phyloP scores from a whole-genome alignment of 1,284 basidiomycete genomes.

The Grifola frondosa region DNA sequence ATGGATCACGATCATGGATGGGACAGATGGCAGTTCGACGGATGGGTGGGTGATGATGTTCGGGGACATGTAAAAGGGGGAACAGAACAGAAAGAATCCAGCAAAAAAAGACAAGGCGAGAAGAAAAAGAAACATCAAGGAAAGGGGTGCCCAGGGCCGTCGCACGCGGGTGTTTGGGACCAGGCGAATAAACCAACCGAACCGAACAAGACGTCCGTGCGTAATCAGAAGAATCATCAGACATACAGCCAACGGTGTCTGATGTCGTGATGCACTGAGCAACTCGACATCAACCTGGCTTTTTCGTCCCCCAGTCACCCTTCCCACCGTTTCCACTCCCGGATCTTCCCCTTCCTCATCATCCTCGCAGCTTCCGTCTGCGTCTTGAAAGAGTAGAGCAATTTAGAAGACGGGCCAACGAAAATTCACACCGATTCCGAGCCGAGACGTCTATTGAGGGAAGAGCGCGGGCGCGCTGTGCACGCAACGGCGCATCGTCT shows the following conservation, averaged over 20 bases:
- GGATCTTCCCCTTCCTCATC: conserved; percentile 5
- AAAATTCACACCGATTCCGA: conserved; percentile 17
- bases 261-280: too few species aligned
- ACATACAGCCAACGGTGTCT: too few species aligned
- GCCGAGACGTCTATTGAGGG: conserved; percentile 16
- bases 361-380: conserved; percentile 8
- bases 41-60: conserved; percentile 3
- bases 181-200: too few species aligned
- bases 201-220: too few species aligned
- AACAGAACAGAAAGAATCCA: too few species aligned
- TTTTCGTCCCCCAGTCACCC: too few species aligned
- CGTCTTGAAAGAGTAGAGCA: conserved; percentile 6
- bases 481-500: conserved; percentile 7
- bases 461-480: conserved; percentile 1
- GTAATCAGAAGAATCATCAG: too few species aligned
- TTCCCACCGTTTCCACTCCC: conserved; percentile 9
- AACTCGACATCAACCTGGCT: too few species aligned
- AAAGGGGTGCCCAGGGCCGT: too few species aligned
- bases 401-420: conserved; percentile 2
- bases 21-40: background rate
- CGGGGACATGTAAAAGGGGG: conserved; percentile 4
- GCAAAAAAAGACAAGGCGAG: background rate
- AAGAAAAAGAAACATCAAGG: conserved; percentile 4
- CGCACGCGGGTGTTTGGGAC: too few species aligned
- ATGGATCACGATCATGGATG: background rate